Evolutionary conservation across 495 filamentous ascomycete species (phyloP).

Genomic region (Aspergillus indologenus): DNA sequence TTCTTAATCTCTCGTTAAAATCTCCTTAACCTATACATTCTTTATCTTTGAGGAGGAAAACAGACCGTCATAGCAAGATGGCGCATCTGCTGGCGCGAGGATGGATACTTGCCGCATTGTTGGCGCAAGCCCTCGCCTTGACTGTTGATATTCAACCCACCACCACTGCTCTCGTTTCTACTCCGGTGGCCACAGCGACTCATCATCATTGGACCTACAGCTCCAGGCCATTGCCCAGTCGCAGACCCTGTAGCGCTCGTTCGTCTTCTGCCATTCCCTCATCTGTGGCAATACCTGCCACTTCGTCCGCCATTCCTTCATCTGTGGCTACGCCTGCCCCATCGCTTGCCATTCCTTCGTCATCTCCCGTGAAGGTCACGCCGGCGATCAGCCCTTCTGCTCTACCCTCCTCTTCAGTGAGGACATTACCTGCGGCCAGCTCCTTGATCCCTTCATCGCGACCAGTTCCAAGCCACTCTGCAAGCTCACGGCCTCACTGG

Average conservation of each 20-base stretch:
- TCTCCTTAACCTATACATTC: not conserved
- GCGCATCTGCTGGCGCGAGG: not conserved
- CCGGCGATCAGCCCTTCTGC: not conserved
- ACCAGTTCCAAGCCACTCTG: not conserved
- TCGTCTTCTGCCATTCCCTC: not conserved
- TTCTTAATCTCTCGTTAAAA: not conserved
- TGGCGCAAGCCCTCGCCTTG: not conserved
- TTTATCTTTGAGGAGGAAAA: not conserved
- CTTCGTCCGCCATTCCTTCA: not conserved
- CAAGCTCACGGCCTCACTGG: not conserved
- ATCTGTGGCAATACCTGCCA: not conserved
- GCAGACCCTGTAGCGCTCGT: not conserved
- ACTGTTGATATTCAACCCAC: not conserved
- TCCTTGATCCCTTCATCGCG: not conserved
- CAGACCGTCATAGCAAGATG: not conserved
- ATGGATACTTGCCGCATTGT: conserved; percentile 3
- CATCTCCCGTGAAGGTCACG: not conserved
- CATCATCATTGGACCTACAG: conserved; percentile 1
- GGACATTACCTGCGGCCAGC: not conserved
- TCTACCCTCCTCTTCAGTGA: not conserved
- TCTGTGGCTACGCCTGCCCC: not conserved
- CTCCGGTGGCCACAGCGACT: not conserved
- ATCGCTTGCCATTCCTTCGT: not conserved
- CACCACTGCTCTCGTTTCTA: not conserved
- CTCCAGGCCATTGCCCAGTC: not conserved